Conservation (phyloP, 2,329 filamentous ascomycete species). For the Aspergillus udagawae region DNA sequence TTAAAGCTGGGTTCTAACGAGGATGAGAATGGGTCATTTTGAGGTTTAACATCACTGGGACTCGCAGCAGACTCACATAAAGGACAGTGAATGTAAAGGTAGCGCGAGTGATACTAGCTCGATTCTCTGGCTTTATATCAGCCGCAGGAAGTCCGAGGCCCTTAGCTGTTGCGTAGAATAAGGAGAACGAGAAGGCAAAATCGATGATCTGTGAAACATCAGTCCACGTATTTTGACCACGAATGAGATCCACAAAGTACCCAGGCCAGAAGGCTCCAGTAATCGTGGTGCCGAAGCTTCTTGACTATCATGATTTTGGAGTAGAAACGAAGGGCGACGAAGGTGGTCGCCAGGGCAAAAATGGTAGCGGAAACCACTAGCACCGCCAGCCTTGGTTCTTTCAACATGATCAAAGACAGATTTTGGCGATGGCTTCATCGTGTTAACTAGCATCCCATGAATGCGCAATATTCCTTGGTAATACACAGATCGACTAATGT, state of each 20-base stretch:
- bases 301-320: constrained; percentile 70
- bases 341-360: constrained; percentile 65
- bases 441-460: too few species aligned
- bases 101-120: constrained; percentile 40
- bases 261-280: constrained; percentile 78
- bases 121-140: constrained; percentile 31
- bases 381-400: constrained; percentile 26
- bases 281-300: constrained; percentile 71
- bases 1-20: constrained; percentile 73
- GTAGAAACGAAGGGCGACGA: constrained; percentile 70
- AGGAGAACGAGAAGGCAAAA: constrained; percentile 45
- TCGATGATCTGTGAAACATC: constrained; percentile 34
- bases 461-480: too few species aligned
- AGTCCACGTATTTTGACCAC: not conserved
- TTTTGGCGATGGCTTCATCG: too few species aligned
- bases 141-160: constrained; percentile 42
- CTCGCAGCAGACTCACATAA: constrained; percentile 45
- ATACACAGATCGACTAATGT: too few species aligned
- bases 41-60: not conserved
- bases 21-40: not conserved
- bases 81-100: constrained; percentile 61
- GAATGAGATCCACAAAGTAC: constrained; percentile 27
- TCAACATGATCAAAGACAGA: too few species aligned
- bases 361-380: constrained; percentile 42
- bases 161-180: constrained; percentile 42